These are phyloP conservation scores for Cocos nucifera DNA, from an alignment of 176 grass and related monocot species.

Conservation along the genomic window DNA sequence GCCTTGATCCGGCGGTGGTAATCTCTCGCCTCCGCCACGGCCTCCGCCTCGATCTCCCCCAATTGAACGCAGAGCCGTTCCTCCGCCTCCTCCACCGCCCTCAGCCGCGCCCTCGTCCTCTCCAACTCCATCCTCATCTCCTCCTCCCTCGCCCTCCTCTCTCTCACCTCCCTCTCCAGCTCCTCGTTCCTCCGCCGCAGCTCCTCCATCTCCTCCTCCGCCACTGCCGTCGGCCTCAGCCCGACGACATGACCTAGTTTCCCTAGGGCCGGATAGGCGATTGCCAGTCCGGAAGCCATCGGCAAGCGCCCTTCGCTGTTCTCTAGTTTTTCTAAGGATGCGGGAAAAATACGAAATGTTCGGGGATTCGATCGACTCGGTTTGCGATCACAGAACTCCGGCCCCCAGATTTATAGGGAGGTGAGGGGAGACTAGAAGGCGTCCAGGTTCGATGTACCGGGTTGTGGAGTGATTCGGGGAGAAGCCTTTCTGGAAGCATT, in stretches of 20 bases:
- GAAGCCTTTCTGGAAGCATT: too few species aligned
- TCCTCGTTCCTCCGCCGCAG: slow-evolving; percentile 26
- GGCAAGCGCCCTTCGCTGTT: too few species aligned
- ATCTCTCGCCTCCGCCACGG: slow-evolving; percentile 6
- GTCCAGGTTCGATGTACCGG: slow-evolving; percentile 29
- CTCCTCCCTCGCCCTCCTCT: slow-evolving; percentile 19
- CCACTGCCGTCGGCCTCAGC: not conserved
- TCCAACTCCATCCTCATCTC: slow-evolving; percentile 10
- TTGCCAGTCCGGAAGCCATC: too few species aligned
- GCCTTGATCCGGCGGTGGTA: not conserved
- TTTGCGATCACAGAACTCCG: not conserved
- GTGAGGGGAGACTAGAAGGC: not conserved
- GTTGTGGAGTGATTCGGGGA: too few species aligned
- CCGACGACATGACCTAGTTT: too few species aligned
- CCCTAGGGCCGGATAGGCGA: too few species aligned
- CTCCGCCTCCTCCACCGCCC: slow-evolving; percentile 27
- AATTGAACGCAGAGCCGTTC: slow-evolving; percentile 26
- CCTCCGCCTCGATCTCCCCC: slow-evolving; percentile 29
- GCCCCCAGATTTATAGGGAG: not conserved
- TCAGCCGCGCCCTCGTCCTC: slow-evolving; percentile 4
- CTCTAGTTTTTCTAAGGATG: too few species aligned
- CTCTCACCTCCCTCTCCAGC: slow-evolving; percentile 25
- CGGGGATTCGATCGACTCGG: too few species aligned
- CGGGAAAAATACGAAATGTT: too few species aligned
- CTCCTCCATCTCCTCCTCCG: slow-evolving; percentile 14